These are phyloP conservation scores for Clonostachys rhizophaga DNA, from an alignment of 2,329 filamentous ascomycete genomes.

Conservation along the genomic window DNA sequence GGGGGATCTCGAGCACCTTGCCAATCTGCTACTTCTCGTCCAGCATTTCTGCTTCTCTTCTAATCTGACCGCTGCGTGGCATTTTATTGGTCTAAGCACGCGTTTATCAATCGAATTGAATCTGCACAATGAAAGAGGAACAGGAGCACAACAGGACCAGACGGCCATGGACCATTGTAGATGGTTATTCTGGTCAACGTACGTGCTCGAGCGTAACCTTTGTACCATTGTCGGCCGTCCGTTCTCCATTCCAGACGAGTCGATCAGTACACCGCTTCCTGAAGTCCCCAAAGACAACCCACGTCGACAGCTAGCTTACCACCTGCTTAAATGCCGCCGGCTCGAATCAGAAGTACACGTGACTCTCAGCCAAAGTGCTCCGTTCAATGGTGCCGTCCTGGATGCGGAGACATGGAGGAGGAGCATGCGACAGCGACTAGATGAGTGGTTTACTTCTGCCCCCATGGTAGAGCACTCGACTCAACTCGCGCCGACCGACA, in stretches of 20 bases:
- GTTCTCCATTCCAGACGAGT: slow-evolving; percentile 7
- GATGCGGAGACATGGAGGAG: slow-evolving; percentile 8
- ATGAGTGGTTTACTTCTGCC: slow-evolving; percentile 7
- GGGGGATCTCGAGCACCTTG: slow-evolving; percentile 5
- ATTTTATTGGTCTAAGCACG: slow-evolving; percentile 7
- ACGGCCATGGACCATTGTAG: neutral
- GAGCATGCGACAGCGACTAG: slow-evolving; percentile 8
- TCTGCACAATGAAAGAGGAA: slow-evolving; percentile 4
- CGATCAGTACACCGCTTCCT: slow-evolving; percentile 7
- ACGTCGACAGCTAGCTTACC: slow-evolving; percentile 5
- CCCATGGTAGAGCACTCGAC: slow-evolving; percentile 6
- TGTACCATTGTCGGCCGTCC: slow-evolving; percentile 7
- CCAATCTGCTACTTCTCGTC: slow-evolving; percentile 5
- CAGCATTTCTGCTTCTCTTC: slow-evolving; percentile 6
- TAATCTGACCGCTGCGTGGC: slow-evolving; percentile 7
- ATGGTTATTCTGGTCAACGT: slow-evolving; percentile 8
- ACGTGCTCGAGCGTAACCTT: slow-evolving; percentile 7
- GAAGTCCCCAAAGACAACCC: neutral
- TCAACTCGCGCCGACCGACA: slow-evolving; percentile 11
- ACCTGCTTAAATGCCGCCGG: slow-evolving; percentile 10
- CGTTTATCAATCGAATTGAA: slow-evolving; percentile 5
- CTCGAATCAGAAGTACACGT: slow-evolving; percentile 15
- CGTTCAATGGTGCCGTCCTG: slow-evolving; percentile 4
- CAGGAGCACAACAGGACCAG: neutral
- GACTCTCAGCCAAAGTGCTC: slow-evolving; percentile 8